phyloP scores from a whole-genome alignment of 441 rosid genomes.

The Hura crepitans region DNA sequence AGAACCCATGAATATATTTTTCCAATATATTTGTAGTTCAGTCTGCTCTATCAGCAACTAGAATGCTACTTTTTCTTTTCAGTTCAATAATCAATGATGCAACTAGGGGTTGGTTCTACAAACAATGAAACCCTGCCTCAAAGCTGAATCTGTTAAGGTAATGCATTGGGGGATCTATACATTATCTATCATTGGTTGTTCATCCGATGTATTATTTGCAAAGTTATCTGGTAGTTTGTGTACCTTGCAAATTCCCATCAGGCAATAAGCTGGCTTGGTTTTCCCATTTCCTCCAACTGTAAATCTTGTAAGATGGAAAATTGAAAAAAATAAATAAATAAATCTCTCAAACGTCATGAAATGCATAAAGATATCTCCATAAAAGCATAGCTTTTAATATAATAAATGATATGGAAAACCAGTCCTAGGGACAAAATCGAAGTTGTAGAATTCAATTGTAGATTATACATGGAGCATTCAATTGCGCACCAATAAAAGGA shows the following conservation, averaged over 20 bases:
- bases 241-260: constrained; percentile 66
- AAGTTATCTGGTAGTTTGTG: neutral
- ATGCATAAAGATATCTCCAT: neutral
- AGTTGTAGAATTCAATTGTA: neutral
- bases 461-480: neutral
- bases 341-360: constrained; percentile 10
- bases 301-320: constrained; percentile 57
- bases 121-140: no score
- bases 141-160: neutral
- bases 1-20: neutral
- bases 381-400: neutral
- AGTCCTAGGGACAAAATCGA: neutral
- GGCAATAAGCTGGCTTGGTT: constrained; percentile 46
- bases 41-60: neutral
- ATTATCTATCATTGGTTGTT: neutral
- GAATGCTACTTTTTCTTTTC: no score
- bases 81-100: no score
- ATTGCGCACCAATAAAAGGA: neutral
- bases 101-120: no score
- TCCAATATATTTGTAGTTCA: neutral
- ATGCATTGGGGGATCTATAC: neutral
- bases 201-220: neutral
- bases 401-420: neutral
- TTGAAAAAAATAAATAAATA: no score
- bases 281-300: constrained; percentile 99